Percentiles rank a stretch among this genome's conserved stretches.
phyloP scores from a whole-genome alignment of 1,284 basidiomycete species.

The Waitea zeae region DNA sequence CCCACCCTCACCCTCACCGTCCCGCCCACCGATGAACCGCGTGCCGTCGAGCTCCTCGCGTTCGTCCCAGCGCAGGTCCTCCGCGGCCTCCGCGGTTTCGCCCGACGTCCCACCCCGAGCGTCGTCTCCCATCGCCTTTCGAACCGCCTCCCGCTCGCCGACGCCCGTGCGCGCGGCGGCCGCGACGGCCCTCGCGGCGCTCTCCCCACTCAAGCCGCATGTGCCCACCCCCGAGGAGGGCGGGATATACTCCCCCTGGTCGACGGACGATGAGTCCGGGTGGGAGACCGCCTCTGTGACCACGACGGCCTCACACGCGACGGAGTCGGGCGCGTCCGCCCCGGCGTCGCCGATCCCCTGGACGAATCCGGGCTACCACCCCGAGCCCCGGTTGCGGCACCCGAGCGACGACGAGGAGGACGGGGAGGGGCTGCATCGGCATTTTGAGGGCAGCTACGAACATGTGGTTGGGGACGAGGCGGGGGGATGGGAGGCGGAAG shows the following conservation, averaged over 20 bases:
- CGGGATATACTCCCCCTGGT: constrained; percentile 49
- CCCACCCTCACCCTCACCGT: constrained; percentile 8
- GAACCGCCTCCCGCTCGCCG: constrained; percentile 4
- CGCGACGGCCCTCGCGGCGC: constrained; percentile 11
- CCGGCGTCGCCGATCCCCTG: constrained; percentile 19
- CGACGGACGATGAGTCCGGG: constrained; percentile 57
- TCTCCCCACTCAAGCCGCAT: too few species aligned
- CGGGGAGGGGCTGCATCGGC: constrained; percentile 1
- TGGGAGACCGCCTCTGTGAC: constrained; percentile 55
- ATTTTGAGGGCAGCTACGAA: constrained; percentile 21
- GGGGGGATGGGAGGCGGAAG: constrained; percentile 17
- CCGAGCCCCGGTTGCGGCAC: constrained; percentile 12
- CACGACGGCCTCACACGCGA: too few species aligned
- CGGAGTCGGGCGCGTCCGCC: constrained; percentile 37
- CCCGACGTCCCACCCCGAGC: constrained; percentile 10
- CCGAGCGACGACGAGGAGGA: constrained; percentile 10
- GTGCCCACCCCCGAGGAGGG: too few species aligned
- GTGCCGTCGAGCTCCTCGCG: constrained; percentile 9
- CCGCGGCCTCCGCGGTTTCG: background rate
- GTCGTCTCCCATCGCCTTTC: constrained; percentile 16
- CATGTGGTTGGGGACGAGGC: background rate
- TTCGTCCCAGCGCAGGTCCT: background rate
- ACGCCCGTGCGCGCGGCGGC: too few species aligned
- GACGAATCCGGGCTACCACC: constrained; percentile 6
- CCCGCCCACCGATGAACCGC: constrained; percentile 9